phyloP scores from a whole-genome alignment of 805 yeast genomes.

The Ogataea trehalophila region DNA sequence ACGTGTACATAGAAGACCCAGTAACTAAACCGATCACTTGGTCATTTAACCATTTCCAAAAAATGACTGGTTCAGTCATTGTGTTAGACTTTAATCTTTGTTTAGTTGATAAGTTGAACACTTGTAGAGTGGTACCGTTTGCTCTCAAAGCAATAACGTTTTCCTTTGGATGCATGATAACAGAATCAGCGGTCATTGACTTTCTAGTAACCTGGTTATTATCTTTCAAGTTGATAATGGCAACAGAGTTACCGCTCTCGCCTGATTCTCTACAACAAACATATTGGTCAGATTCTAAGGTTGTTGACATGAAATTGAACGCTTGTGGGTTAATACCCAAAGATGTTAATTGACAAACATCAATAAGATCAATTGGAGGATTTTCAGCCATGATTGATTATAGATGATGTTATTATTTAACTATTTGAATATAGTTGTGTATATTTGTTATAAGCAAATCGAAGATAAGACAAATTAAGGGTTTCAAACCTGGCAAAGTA shows the following conservation, averaged over 20 bases:
- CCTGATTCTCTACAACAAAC: conserved; percentile 72
- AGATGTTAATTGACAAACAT: conserved; percentile 81
- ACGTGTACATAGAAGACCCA: conserved; percentile 64
- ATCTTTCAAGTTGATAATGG: conserved; percentile 80
- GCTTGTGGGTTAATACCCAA: conserved; percentile 82
- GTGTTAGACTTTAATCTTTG: conserved; percentile 86
- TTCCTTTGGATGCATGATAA: conserved; percentile 91
- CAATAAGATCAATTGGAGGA: conserved; percentile 95
- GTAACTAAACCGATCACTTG: conserved; percentile 80
- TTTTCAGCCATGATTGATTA: conserved; percentile 39
- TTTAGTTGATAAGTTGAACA: conserved; percentile 82
- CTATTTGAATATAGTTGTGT: background rate
- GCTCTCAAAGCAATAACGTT: conserved; percentile 91
- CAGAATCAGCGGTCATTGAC: conserved; percentile 95
- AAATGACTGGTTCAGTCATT: conserved; percentile 82
- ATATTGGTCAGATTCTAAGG: conserved; percentile 88
- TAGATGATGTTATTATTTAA: background rate
- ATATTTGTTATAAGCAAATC: background rate
- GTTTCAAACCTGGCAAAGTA: background rate
- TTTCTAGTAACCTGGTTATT: conserved; percentile 79
- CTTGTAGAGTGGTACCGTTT: conserved; percentile 92
- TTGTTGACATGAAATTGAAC: conserved; percentile 88
- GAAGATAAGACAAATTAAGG: background rate
- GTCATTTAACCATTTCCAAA: conserved; percentile 89
- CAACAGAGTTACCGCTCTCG: conserved; percentile 78